Percentiles rank a stretch among this genome's conserved stretches.
Conservation (phyloP, 1,139 yeast species). For the Lodderomyces pseudojiufengensis region DNA sequence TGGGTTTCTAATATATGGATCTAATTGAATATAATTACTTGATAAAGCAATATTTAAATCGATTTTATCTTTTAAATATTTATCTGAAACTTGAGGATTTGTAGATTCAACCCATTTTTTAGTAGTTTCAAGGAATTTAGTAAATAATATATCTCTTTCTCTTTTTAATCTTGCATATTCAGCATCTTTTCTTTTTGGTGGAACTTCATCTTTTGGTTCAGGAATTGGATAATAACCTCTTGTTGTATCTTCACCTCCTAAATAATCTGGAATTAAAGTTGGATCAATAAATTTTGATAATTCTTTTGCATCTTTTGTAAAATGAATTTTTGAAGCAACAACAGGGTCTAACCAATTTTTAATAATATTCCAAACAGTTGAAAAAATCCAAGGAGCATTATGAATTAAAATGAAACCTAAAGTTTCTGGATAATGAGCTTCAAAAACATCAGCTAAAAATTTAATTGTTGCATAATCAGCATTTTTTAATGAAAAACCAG, state of each 20-base stretch:
- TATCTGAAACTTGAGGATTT: constrained; percentile 36
- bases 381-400: constrained; percentile 51
- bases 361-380: constrained; percentile 45
- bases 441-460: constrained; percentile 43
- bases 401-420: constrained; percentile 39
- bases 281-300: constrained; percentile 31
- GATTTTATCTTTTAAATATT: constrained; percentile 39
- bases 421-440: constrained; percentile 48
- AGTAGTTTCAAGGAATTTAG: constrained; percentile 35
- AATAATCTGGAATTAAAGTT: constrained; percentile 32
- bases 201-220: constrained; percentile 24
- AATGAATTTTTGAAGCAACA: constrained; percentile 44
- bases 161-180: constrained; percentile 24
- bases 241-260: constrained; percentile 37
- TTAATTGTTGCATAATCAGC: constrained; percentile 44
- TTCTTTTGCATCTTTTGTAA: constrained; percentile 37
- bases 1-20: constrained; percentile 38
- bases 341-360: constrained; percentile 48
- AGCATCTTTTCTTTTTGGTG: constrained; percentile 31
- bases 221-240: constrained; percentile 31
- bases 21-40: constrained; percentile 33
- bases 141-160: constrained; percentile 31
- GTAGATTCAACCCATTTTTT: constrained; percentile 41
- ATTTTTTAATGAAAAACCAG: constrained; percentile 45
- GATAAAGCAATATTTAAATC: constrained; percentile 28